phyloP scores from a whole-genome alignment of 2,329 filamentous ascomycete genomes.

The Xylaria multiplex region DNA sequence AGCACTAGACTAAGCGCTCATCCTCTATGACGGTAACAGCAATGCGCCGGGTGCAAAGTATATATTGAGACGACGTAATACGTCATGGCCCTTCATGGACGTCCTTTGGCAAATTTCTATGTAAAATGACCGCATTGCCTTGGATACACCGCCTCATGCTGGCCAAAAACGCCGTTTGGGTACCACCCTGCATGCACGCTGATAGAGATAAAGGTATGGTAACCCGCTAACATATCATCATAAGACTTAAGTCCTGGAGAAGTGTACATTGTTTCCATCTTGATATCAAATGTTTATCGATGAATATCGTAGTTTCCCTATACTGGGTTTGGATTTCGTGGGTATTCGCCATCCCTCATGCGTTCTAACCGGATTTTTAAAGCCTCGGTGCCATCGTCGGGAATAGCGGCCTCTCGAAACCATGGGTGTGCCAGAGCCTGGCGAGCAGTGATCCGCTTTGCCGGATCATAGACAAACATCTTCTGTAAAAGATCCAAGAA shows the following conservation, averaged over 20 bases:
- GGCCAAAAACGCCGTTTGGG: conserved; percentile 42
- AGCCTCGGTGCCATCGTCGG: conserved; percentile 75
- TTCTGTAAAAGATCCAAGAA: conserved; percentile 72
- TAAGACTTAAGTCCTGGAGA: conserved; percentile 38
- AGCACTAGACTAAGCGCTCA: conserved; percentile 8
- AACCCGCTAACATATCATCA: conserved; percentile 41
- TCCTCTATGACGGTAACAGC: conserved; percentile 18
- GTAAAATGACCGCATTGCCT: conserved; percentile 43
- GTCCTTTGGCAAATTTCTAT: conserved; percentile 43
- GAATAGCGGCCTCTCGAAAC: conserved; percentile 71
- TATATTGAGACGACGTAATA: conserved; percentile 46
- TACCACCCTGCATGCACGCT: conserved; percentile 35
- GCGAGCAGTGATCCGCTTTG: conserved; percentile 72
- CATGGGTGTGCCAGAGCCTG: conserved; percentile 73
- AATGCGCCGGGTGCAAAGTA: conserved; percentile 33
- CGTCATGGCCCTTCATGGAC: conserved; percentile 40
- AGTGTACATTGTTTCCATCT: conserved; percentile 44
- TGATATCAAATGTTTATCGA: conserved; percentile 37
- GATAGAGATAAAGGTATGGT: conserved; percentile 37
- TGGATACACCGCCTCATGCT: conserved; percentile 44
- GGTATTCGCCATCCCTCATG: conserved; percentile 56
- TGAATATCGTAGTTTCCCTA: conserved; percentile 37
- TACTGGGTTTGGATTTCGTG: conserved; percentile 40
- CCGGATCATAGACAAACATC: conserved; percentile 75
- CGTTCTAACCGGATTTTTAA: conserved; percentile 69